These are phyloP conservation scores for Cryptococcus deneoformans DNA, from an alignment of 1,284 basidiomycete genomes.

Conservation along the genomic window DNA sequence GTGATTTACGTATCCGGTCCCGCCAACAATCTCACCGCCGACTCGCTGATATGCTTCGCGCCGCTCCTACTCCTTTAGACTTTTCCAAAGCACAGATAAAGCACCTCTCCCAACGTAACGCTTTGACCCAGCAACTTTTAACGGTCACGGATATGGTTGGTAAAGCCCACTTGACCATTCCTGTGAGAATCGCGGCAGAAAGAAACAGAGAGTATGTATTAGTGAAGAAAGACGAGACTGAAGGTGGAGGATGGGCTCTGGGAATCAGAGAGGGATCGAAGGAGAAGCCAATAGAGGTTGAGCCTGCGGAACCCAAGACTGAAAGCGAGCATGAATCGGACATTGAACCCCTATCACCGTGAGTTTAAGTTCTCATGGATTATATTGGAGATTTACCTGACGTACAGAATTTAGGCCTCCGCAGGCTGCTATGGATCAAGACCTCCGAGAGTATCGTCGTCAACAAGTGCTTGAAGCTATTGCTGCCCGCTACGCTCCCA, in stretches of 20 bases:
- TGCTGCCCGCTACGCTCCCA: constrained; percentile 57
- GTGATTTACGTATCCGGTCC: constrained; percentile 88
- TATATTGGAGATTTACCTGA: background rate
- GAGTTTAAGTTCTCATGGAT: constrained; percentile 31
- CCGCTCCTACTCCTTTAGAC: constrained; percentile 80
- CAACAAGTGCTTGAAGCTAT: constrained; percentile 66
- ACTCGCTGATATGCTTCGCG: constrained; percentile 83
- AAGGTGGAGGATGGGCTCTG: constrained; percentile 87
- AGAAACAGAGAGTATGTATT: constrained; percentile 91
- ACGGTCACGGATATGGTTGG: constrained; percentile 92
- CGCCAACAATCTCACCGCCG: constrained; percentile 90
- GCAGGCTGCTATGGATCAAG: constrained; percentile 54
- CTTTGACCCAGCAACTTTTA: constrained; percentile 91
- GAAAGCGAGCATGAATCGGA: constrained; percentile 49
- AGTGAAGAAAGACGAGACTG: constrained; percentile 76
- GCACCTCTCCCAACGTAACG: constrained; percentile 83
- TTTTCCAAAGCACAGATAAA: constrained; percentile 95
- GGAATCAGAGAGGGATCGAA: constrained; percentile 76
- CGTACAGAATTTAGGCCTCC: constrained; percentile 1
- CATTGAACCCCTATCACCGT: constrained; percentile 70
- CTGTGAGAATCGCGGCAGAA: constrained; percentile 89
- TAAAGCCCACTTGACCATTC: constrained; percentile 78
- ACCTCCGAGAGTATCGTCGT: constrained; percentile 65
- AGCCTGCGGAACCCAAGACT: constrained; percentile 26
- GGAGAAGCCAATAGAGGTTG: constrained; percentile 80